Conservation (phyloP, 108 stramenopile species). For the Nitzschia putrida region DNA sequence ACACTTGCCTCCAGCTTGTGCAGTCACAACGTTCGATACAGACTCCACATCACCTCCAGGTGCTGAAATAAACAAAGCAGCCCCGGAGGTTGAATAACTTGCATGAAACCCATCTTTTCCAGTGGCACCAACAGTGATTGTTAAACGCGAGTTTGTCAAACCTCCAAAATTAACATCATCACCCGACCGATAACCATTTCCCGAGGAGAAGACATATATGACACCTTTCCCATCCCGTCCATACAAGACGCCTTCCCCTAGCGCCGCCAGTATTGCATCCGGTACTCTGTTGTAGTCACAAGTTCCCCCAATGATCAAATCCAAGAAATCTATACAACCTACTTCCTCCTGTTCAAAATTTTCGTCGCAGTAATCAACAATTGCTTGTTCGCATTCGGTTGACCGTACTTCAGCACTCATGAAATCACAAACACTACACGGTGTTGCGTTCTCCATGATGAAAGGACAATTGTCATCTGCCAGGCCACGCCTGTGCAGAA, state of each 20-base stretch:
- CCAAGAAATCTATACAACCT: slow-evolving; percentile 38
- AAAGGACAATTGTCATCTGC: slow-evolving; percentile 15
- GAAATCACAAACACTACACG: slow-evolving; percentile 17
- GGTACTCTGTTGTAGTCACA: slow-evolving; percentile 33
- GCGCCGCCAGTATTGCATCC: background rate
- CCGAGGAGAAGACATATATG: slow-evolving; percentile 48
- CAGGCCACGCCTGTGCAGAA: background rate
- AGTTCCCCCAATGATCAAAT: slow-evolving; percentile 27
- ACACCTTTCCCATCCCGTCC: slow-evolving; percentile 52
- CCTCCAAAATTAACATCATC: slow-evolving; percentile 47
- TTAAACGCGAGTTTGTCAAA: slow-evolving; percentile 32
- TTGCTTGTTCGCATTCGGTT: slow-evolving; percentile 25
- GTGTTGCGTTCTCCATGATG: slow-evolving; percentile 1
- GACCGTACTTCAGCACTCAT: background rate
- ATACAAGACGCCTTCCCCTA: slow-evolving; percentile 17
- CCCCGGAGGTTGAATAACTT: slow-evolving; percentile 41
- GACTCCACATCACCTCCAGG: slow-evolving; percentile 45
- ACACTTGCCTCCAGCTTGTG: slow-evolving; percentile 32
- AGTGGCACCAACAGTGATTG: slow-evolving; percentile 46
- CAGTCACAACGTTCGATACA: slow-evolving; percentile 18
- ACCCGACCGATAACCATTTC: slow-evolving; percentile 26
- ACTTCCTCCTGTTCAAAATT: slow-evolving; percentile 25
- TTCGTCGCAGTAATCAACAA: slow-evolving; percentile 17
- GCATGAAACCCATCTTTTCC: slow-evolving; percentile 40
- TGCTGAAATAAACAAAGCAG: slow-evolving; percentile 43